A percentile compares a stretch with the other conserved stretches of the same genome.
Evolutionary conservation across 1,284 basidiomycete genomes (phyloP).

Genomic region (Coriolopsis trogii): DNA sequence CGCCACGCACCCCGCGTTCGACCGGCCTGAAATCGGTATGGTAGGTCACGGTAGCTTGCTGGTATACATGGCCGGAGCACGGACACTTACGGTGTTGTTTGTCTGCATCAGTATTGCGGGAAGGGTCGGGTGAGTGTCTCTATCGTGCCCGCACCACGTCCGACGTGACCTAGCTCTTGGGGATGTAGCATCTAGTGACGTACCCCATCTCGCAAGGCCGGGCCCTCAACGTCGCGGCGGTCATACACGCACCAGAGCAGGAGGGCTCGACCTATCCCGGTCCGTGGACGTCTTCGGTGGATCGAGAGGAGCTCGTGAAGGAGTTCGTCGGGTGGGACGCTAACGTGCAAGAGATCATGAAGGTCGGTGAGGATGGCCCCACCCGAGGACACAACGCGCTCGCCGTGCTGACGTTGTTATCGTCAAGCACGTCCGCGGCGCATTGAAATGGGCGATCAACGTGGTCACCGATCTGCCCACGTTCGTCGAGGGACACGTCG

Average conservation of each 20-base stretch:
- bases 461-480: slow-evolving; percentile 25
- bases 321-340: slow-evolving; percentile 29
- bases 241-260: slow-evolving; percentile 17
- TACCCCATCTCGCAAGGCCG: slow-evolving; percentile 14
- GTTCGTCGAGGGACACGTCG: slow-evolving; percentile 28
- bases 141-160: too few relatives aligned
- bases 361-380: neutral
- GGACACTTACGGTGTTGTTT: neutral
- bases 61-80: too few relatives aligned
- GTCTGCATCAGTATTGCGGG: neutral
- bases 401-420: too few relatives aligned
- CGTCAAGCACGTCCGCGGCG: neutral
- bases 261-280: slow-evolving; percentile 28
- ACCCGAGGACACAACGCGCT: neutral
- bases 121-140: slow-evolving; percentile 1
- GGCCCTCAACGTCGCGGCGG: slow-evolving; percentile 27
- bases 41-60: too few relatives aligned
- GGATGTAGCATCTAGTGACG: neutral
- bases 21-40: neutral
- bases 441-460: slow-evolving; percentile 30
- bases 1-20: neutral
- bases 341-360: slow-evolving; percentile 26
- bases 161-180: too few relatives aligned
- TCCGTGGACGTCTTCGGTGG: slow-evolving; percentile 25
- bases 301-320: slow-evolving; percentile 22